Percentiles rank a stretch among this genome's conserved stretches.
phyloP scores from a whole-genome alignment of 208 protist genomes.

The Strigomonas culicis region DNA sequence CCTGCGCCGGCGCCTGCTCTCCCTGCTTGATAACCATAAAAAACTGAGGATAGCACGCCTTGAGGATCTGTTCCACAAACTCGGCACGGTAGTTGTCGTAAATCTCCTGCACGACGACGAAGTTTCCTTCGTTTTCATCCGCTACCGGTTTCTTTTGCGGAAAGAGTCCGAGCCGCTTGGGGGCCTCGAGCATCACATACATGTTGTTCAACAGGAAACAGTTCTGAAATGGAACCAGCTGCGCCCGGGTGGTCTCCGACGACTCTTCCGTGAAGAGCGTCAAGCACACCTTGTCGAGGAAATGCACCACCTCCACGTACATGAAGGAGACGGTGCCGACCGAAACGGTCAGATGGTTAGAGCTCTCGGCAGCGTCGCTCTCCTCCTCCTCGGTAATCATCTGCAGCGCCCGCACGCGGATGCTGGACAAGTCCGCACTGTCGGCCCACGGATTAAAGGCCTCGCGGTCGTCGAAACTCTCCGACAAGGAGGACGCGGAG shows the following conservation, averaged over 20 bases:
- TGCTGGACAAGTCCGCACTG: too few species aligned
- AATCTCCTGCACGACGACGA: constrained; percentile 29
- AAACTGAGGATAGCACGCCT: constrained; percentile 37
- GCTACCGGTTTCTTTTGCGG: constrained; percentile 16
- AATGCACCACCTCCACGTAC: constrained; percentile 57
- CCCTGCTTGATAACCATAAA: constrained; percentile 29
- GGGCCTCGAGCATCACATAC: constrained; percentile 17
- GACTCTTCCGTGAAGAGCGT: constrained; percentile 20
- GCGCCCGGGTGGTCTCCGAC: neutral
- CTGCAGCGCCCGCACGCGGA: constrained; percentile 29
- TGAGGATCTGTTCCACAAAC: constrained; percentile 42
- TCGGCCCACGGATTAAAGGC: too few species aligned
- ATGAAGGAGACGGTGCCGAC: constrained; percentile 65
- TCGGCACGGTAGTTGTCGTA: constrained; percentile 28
- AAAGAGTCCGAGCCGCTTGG: constrained; percentile 8
- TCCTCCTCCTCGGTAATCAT: constrained; percentile 54
- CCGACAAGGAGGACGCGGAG: too few species aligned
- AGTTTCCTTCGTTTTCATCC: constrained; percentile 29
- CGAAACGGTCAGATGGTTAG: constrained; percentile 53
- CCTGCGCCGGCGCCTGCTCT: constrained; percentile 18
- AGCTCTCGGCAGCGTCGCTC: constrained; percentile 52
- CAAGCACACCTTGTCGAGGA: constrained; percentile 35
- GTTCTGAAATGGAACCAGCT: constrained; percentile 13
- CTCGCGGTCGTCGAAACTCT: too few species aligned
- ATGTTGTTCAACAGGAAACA: constrained; percentile 56